These are phyloP conservation scores for Psilocybe cubensis DNA, from an alignment of 768 basidiomycete genomes.

Conservation along the genomic window DNA sequence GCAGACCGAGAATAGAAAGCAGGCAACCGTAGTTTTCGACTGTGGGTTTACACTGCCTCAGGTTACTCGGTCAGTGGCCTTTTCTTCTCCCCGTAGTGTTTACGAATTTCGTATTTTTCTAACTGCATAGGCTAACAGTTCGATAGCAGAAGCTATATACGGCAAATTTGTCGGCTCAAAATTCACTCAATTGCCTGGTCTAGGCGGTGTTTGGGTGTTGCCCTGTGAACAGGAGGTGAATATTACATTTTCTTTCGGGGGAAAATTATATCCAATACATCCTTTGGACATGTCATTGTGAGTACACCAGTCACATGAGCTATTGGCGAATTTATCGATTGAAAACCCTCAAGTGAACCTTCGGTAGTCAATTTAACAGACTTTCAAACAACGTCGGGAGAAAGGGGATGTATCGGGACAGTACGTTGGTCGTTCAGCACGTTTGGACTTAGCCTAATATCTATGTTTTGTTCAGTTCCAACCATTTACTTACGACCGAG, in stretches of 20 bases:
- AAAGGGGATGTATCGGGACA: conserved; percentile 41
- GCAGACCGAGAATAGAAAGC: conserved; percentile 41
- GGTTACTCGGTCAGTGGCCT: conserved; percentile 47
- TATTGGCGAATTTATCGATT: neutral
- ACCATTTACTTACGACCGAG: conserved; percentile 56
- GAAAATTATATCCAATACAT: conserved; percentile 61
- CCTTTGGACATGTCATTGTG: conserved; percentile 66
- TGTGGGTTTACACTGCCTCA: conserved; percentile 74
- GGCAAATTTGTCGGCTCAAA: conserved; percentile 55
- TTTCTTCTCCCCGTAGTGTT: neutral
- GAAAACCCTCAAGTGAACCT: conserved; percentile 29
- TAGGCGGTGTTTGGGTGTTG: conserved; percentile 59
- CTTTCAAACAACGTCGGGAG: conserved; percentile 34
- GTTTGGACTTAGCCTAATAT: neutral
- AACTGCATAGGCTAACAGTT: conserved; percentile 28
- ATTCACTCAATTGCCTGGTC: conserved; percentile 37
- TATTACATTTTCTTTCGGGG: conserved; percentile 65
- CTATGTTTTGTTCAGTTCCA: conserved; percentile 56
- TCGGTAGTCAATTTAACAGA: conserved; percentile 31
- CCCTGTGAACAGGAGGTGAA: conserved; percentile 70
- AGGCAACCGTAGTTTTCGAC: conserved; percentile 66
- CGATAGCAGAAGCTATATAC: conserved; percentile 66
- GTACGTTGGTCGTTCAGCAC: conserved; percentile 29
- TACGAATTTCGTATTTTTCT: neutral
- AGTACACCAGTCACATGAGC: neutral